A percentile compares a stretch with the other conserved stretches of the same genome.
Evolutionary conservation across 1,284 basidiomycete genomes (phyloP).

Genomic region (Puccinia novopanici): DNA sequence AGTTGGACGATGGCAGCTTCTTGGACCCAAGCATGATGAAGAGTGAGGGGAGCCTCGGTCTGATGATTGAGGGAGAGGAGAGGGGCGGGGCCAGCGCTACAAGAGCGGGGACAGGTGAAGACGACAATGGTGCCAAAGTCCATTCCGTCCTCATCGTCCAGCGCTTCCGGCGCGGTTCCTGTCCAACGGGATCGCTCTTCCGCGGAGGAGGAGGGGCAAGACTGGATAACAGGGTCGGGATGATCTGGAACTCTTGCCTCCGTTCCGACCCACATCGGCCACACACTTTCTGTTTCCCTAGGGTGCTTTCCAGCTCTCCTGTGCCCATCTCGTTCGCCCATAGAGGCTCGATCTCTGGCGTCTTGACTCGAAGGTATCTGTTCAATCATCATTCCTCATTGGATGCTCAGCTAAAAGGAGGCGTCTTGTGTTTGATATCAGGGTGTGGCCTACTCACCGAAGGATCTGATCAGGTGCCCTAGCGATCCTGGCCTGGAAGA

Average conservation of each 20-base stretch:
- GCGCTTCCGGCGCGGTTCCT: neutral
- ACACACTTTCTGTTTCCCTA: neutral
- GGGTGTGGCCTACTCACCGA: conserved; percentile 5
- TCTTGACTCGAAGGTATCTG: conserved; percentile 44
- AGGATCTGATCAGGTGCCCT: conserved; percentile 44
- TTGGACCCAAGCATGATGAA: conserved; percentile 22
- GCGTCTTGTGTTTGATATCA: neutral
- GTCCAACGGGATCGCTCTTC: neutral
- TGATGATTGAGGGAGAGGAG: neutral
- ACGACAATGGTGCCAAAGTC: conserved; percentile 49
- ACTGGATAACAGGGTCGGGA: conserved; percentile 34
- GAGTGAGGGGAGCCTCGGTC: neutral
- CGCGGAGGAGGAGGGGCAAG: neutral
- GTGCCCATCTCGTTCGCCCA: conserved; percentile 25
- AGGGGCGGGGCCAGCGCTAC: neutral
- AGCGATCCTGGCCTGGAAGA: conserved; percentile 39
- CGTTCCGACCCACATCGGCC: neutral
- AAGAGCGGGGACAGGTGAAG: conserved; percentile 38
- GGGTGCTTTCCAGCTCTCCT: neutral
- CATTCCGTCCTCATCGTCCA: conserved; percentile 1
- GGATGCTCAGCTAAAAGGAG: neutral
- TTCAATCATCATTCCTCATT: neutral
- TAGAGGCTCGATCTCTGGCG: conserved; percentile 35
- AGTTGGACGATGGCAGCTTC: conserved; percentile 38
- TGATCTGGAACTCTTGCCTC: conserved; percentile 45